A percentile compares a stretch with the other conserved stretches of the same genome.
Conservation (phyloP, 129 eudicot species). For the Arctium lappa region DNA sequence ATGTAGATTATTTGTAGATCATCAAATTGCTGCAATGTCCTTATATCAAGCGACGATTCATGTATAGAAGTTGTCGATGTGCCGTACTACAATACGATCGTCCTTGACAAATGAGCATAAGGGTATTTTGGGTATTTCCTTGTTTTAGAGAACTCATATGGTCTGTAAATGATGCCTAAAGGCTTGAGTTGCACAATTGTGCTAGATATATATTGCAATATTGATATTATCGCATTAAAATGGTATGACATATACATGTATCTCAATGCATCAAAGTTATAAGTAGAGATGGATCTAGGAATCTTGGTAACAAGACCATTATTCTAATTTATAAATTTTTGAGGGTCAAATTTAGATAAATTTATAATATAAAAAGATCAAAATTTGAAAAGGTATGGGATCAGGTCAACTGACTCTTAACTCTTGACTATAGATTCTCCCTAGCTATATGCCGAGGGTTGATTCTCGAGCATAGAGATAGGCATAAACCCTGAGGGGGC, state of each 20-base stretch:
- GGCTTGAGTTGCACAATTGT: background rate
- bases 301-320: too few species aligned
- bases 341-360: too few species aligned
- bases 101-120: background rate
- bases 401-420: too few species aligned
- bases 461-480: too few species aligned
- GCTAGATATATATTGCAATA: background rate
- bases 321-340: too few species aligned
- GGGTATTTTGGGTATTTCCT: background rate
- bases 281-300: too few species aligned
- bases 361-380: too few species aligned
- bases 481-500: too few species aligned
- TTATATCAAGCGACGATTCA: background rate
- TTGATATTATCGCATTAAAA: background rate
- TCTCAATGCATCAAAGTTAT: background rate
- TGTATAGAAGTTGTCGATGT: constrained; percentile 4
- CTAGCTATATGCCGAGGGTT: too few species aligned
- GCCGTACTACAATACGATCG: background rate
- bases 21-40: background rate
- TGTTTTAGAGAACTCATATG: background rate
- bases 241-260: background rate
- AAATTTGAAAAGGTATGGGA: too few species aligned
- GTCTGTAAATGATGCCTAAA: background rate
- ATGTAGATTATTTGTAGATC: constrained; percentile 33
- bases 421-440: too few species aligned